Percentiles rank a stretch among this genome's conserved stretches.
Evolutionary conservation across 768 basidiomycete genomes (phyloP).

Genomic region (Gymnopilus junonius): DNA sequence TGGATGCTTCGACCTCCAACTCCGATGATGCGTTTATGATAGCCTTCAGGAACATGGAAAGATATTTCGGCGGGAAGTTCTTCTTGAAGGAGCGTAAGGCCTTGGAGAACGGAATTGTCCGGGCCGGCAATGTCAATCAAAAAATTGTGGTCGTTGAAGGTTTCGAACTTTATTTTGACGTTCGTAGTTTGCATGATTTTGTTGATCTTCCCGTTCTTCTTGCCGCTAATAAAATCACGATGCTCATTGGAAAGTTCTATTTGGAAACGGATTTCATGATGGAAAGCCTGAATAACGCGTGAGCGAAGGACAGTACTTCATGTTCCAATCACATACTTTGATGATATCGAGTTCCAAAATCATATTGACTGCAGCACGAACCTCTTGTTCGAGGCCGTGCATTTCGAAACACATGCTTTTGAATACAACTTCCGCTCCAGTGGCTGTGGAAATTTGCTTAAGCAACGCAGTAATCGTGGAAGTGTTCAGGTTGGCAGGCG

Average conservation of each 20-base stretch:
- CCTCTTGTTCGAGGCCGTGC: slow-evolving; percentile 92
- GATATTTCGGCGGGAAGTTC: slow-evolving; percentile 98
- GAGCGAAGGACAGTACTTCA: neutral
- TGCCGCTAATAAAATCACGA: slow-evolving; percentile 97
- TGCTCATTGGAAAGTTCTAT: slow-evolving; percentile 98
- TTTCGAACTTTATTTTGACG: slow-evolving; percentile 99
- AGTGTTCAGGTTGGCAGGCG: slow-evolving; percentile 79
- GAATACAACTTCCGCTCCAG: slow-evolving; percentile 94
- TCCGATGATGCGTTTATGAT: slow-evolving; percentile 99
- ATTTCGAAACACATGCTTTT: slow-evolving; percentile 98
- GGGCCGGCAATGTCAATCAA: slow-evolving; percentile 89
- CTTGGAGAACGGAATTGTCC: slow-evolving; percentile 84
- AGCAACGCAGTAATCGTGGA: slow-evolving; percentile 84
- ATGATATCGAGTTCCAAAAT: slow-evolving; percentile 91
- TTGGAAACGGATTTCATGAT: slow-evolving; percentile 98
- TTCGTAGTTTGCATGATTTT: slow-evolving; percentile 98
- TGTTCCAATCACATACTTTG: slow-evolving; percentile 60
- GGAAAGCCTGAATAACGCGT: slow-evolving; percentile 66
- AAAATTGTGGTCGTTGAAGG: slow-evolving; percentile 95
- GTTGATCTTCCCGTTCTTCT: slow-evolving; percentile 99
- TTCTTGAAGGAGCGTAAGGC: slow-evolving; percentile 89
- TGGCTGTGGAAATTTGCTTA: slow-evolving; percentile 83
- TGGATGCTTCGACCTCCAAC: slow-evolving; percentile 98
- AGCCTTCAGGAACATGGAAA: slow-evolving; percentile 97
- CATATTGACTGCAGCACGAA: slow-evolving; percentile 82